Conservation (phyloP, 495 filamentous ascomycete species). For the Podospora comata region DNA sequence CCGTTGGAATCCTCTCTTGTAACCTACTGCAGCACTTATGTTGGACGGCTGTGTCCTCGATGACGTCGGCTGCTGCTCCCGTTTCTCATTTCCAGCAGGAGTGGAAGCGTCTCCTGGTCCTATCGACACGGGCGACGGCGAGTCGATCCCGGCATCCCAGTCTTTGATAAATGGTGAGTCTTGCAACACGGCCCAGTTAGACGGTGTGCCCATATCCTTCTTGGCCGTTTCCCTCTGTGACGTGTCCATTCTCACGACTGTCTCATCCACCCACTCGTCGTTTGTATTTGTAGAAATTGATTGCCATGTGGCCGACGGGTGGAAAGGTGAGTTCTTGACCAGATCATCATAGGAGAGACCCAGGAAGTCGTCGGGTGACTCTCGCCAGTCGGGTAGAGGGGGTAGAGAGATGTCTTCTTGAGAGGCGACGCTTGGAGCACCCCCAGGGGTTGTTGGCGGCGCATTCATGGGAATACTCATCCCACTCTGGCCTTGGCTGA, state of each 20-base stretch:
- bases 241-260: slow-evolving; percentile 16
- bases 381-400: slow-evolving; percentile 8
- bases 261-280: slow-evolving; percentile 23
- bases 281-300: slow-evolving; percentile 11
- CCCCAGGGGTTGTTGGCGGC: background rate
- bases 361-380: slow-evolving; percentile 23
- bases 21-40: background rate
- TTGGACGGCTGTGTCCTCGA: background rate
- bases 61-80: background rate
- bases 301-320: slow-evolving; percentile 24
- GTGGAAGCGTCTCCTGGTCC: background rate
- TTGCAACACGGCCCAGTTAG: slow-evolving; percentile 22
- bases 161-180: slow-evolving; percentile 23
- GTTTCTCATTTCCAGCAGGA: background rate
- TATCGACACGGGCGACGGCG: background rate
- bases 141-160: slow-evolving; percentile 6
- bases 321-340: slow-evolving; percentile 23
- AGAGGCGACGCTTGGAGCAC: background rate
- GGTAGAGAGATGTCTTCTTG: background rate
- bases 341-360: slow-evolving; percentile 38
- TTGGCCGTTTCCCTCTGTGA: background rate
- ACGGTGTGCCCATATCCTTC: background rate
- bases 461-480: background rate
- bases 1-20: slow-evolving; percentile 2
- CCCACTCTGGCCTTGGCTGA: background rate